phyloP scores from a whole-genome alignment of 345 rosid species.

The Populus deltoides region DNA sequence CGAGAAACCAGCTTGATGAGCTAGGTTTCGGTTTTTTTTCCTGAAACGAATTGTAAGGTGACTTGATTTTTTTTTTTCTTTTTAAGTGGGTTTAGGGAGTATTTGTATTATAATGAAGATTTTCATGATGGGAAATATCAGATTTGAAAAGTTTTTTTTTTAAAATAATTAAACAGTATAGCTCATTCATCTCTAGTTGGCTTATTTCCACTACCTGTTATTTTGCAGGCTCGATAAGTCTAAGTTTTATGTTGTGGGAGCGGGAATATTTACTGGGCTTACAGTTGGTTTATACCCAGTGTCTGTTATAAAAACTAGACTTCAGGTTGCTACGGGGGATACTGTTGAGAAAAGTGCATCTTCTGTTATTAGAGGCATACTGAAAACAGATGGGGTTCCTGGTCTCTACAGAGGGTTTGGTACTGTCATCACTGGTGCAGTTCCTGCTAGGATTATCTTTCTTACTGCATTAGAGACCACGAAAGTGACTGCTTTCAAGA shows the following conservation, averaged over 20 bases:
- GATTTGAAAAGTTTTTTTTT: background rate
- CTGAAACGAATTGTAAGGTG: background rate
- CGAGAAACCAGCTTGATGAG: background rate
- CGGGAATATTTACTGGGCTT: slow-evolving; percentile 93
- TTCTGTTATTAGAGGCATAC: slow-evolving; percentile 69
- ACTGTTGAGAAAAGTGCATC: slow-evolving; percentile 67
- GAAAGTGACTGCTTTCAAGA: slow-evolving; percentile 66
- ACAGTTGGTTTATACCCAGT: slow-evolving; percentile 89
- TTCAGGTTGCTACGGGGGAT: slow-evolving; percentile 89
- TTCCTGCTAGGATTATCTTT: slow-evolving; percentile 87
- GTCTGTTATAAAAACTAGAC: slow-evolving; percentile 86
- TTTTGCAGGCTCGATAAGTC: slow-evolving; percentile 84
- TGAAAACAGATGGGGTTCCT: slow-evolving; percentile 81
- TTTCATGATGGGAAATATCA: background rate
- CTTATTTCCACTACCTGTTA: background rate
- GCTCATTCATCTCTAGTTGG: background rate
- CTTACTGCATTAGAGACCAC: slow-evolving; percentile 88
- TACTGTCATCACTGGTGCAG: slow-evolving; percentile 87
- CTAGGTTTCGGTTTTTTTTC: background rate
- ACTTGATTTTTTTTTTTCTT: background rate
- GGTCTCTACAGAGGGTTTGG: slow-evolving; percentile 96
- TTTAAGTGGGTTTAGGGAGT: background rate
- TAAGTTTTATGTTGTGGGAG: slow-evolving; percentile 85
- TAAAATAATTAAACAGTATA: no score
- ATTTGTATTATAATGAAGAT: background rate